phyloP scores from a whole-genome alignment of 2,329 filamentous ascomycete genomes.

The Fusarium veterinarium region DNA sequence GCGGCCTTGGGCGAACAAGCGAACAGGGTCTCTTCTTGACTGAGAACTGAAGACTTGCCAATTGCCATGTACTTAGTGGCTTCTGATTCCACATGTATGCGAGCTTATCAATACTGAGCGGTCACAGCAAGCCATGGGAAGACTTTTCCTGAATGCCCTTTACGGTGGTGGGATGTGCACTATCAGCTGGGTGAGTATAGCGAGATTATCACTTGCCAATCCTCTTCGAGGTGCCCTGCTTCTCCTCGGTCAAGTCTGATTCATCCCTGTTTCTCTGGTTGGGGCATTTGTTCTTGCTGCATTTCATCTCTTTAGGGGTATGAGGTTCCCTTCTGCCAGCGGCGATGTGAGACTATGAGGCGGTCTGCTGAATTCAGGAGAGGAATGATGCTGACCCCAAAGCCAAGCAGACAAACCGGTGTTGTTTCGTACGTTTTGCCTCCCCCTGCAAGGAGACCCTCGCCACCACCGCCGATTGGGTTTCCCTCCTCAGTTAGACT shows the following conservation, averaged over 20 bases:
- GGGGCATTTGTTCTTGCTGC: too few relatives aligned
- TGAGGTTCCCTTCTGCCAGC: not conserved
- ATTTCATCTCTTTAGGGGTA: not conserved
- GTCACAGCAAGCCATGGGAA: too few relatives aligned
- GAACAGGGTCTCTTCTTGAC: too few relatives aligned
- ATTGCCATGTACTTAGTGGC: not conserved
- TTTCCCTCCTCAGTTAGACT: not conserved
- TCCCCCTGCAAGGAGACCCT: accelerated
- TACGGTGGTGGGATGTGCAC: not conserved
- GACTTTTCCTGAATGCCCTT: not conserved
- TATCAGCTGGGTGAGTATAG: too few relatives aligned
- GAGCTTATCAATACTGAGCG: too few relatives aligned
- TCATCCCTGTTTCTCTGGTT: not conserved
- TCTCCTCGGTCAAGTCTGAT: not conserved
- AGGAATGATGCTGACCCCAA: not conserved
- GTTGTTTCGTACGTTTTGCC: not conserved
- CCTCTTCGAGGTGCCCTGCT: too few relatives aligned
- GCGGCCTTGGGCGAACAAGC: too few relatives aligned
- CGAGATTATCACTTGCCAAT: too few relatives aligned
- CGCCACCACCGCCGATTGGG: not conserved
- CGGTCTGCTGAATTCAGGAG: too few relatives aligned
- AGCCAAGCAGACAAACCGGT: not conserved
- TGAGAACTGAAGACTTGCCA: not conserved
- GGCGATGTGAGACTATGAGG: not conserved
- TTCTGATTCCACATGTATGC: accelerated